A percentile compares a stretch with the other conserved stretches of the same genome.
These are phyloP conservation scores for Mucor mucedo DNA, from an alignment of 371 early-diverging fungal species.

Conservation along the genomic window DNA sequence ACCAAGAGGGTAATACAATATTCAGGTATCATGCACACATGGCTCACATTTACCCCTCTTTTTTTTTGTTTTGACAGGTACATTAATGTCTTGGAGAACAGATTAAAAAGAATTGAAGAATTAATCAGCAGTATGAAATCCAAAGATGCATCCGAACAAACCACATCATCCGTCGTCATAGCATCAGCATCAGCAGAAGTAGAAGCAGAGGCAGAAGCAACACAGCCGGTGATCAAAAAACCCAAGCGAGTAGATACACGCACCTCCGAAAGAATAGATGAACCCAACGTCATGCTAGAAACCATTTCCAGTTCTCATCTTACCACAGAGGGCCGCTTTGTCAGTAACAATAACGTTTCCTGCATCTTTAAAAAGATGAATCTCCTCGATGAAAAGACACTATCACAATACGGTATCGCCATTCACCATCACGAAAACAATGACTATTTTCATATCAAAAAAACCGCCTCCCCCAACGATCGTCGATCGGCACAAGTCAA, in stretches of 20 bases:
- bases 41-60: background rate
- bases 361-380: slow-evolving; percentile 2
- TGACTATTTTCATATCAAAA: slow-evolving; percentile 31
- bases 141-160: background rate
- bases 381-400: background rate
- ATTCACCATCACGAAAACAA: slow-evolving; percentile 23
- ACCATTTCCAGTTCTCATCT: background rate
- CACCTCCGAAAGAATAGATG: no score
- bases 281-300: background rate
- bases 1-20: slow-evolving; percentile 24
- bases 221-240: no score
- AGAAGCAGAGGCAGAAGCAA: background rate
- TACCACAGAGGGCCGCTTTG: slow-evolving; percentile 6
- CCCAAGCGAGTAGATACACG: no score
- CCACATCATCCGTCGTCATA: background rate
- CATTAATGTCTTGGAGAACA: slow-evolving; percentile 9
- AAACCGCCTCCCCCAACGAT: slow-evolving; percentile 20
- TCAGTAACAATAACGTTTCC: background rate
- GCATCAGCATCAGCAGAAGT: no score
- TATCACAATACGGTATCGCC: slow-evolving; percentile 4
- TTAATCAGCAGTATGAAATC: slow-evolving; percentile 6
- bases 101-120: slow-evolving; percentile 20
- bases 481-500: slow-evolving; percentile 9
- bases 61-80: slow-evolving; percentile 7
- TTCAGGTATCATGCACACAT: background rate